Evolutionary conservation across 148 eudicot genomes (phyloP), one percentile per base, ranked within the genome.

Genomic region (Drosera capensis): DNA sequence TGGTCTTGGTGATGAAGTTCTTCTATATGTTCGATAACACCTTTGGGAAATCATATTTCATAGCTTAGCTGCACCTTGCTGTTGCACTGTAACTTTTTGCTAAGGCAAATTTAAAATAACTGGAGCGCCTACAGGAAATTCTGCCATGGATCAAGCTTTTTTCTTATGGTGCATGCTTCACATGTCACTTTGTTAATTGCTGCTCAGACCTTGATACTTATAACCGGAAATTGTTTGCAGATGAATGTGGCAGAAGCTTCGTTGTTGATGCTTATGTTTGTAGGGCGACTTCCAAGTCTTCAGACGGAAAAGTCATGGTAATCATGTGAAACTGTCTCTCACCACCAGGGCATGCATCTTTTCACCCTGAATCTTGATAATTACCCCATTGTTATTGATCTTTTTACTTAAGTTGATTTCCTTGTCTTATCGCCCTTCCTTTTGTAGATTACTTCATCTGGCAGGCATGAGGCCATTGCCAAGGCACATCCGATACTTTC

Each of bases 271-370:
- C 72, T 40, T 74, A 73, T 67, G 82, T 63, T 58, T 67, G 48
- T 20, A 68, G 46, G 57, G 83, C 66, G 48, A 57, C 44, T 26
- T 74, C 86, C 25, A 82, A 74, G 43, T 73, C 49, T 52, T 62
- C 67, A 40, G 57, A 66, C 62, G 90, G 77, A 44, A 68, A 80
- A 63, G 22, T 68, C 46, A 64, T 87, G 94, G 96, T 87, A 75
- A 55, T 51, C n/a, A n/a, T n/a, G n/a, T n/a, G n/a, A 52, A 19
- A 35, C 45, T 17, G 25, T 48, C 45, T 22, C 11, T 26, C 43
- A 42, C 43, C 48, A 21, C 12, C 40, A 25, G 28, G 6, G 18
- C 18, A 25, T 5, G 2, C 15, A 42, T 26, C 2, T 20, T 23
- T 53, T 28, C 5, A 40, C n/a, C 1, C 8, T 20, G 19, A 17